These are phyloP conservation scores for Phytopythium chamaehyphon DNA, from an alignment of 352 stramenopile genomes.

Conservation along the genomic window DNA sequence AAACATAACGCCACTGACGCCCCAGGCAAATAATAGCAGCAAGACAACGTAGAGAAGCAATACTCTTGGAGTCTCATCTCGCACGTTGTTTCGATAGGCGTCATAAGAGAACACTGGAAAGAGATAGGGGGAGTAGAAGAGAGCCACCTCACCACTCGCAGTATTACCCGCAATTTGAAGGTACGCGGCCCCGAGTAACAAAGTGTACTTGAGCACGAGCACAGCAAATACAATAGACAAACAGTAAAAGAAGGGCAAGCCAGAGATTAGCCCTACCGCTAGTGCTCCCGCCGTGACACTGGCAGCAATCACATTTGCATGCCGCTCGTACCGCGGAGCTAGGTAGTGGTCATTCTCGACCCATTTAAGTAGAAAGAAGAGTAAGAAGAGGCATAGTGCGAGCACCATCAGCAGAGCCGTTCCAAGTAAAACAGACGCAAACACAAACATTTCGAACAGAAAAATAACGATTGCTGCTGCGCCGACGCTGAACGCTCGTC, in stretches of 20 bases:
- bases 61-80: conserved; percentile 78
- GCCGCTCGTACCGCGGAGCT: conserved; percentile 47
- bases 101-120: conserved; percentile 92
- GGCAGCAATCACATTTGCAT: conserved; percentile 41
- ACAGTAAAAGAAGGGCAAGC: conserved; percentile 78
- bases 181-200: conserved; percentile 53
- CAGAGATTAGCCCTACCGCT: conserved; percentile 33
- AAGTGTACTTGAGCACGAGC: conserved; percentile 65
- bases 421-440: conserved; percentile 45
- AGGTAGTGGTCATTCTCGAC: conserved; percentile 84
- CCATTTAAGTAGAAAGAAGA: conserved; percentile 80
- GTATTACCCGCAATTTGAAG: conserved; percentile 48
- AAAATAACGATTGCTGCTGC: conserved; percentile 40
- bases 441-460: conserved; percentile 82
- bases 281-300: conserved; percentile 32
- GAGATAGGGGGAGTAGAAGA: conserved; percentile 86
- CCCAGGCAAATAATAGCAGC: conserved; percentile 80
- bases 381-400: conserved; percentile 62
- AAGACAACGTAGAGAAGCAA: conserved; percentile 67
- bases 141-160: conserved; percentile 37
- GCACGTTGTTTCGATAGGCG: conserved; percentile 87
- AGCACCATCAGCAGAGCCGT: conserved; percentile 53
- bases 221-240: conserved; percentile 85
- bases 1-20: conserved; percentile 85
- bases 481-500: conserved; percentile 19